These are phyloP conservation scores for Solanum lignicaule DNA, from an alignment of 257 asterid genomes.

Conservation along the genomic window DNA sequence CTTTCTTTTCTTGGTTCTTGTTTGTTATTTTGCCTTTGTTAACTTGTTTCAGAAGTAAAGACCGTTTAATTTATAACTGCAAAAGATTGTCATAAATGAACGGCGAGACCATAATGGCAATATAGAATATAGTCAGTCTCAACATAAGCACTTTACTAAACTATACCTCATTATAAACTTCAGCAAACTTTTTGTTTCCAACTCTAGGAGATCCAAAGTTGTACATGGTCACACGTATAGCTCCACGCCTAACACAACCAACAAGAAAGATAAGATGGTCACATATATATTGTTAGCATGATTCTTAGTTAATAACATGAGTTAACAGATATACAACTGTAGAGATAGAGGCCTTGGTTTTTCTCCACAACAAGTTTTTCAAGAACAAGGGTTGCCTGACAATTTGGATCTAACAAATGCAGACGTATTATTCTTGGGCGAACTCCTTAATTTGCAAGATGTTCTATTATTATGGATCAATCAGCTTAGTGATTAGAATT, in stretches of 20 bases:
- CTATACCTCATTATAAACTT: slow-evolving; percentile 74
- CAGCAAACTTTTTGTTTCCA: slow-evolving; percentile 91
- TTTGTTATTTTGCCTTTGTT: neutral
- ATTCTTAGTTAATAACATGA: too few species aligned
- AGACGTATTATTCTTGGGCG: neutral
- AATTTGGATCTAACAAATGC: neutral
- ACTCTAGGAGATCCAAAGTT: slow-evolving; percentile 98
- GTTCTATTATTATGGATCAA: neutral
- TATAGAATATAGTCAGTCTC: neutral
- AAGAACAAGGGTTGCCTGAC: neutral
- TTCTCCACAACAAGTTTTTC: neutral
- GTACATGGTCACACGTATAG: slow-evolving; percentile 78
- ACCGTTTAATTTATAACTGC: neutral
- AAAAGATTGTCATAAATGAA: neutral
- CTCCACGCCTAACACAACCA: slow-evolving; percentile 49
- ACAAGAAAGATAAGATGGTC: neutral
- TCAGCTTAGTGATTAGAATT: neutral
- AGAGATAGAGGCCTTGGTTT: neutral
- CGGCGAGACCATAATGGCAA: neutral
- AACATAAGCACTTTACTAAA: neutral
- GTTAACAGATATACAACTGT: too few species aligned
- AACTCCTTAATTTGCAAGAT: neutral
- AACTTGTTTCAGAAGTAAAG: neutral
- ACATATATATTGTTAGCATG: neutral
- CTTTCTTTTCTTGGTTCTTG: neutral